Evolutionary conservation across 768 basidiomycete genomes (phyloP).

Genomic region (Scleroderma bovista): DNA sequence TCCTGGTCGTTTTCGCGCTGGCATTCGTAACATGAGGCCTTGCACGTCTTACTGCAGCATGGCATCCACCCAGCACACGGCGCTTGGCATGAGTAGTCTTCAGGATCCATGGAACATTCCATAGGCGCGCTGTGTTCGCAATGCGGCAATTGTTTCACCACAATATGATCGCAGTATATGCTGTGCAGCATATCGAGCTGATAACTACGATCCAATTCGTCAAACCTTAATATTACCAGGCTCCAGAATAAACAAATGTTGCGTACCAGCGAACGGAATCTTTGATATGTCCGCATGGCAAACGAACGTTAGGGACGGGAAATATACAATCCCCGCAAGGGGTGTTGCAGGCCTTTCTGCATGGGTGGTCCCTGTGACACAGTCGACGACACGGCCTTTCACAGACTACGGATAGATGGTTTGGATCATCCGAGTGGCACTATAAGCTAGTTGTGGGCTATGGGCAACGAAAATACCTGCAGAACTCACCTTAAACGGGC

Average conservation of each 20-base stretch:
- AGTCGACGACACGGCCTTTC: slow-evolving; percentile 43
- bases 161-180: slow-evolving; percentile 37
- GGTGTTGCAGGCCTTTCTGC: slow-evolving; percentile 43
- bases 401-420: slow-evolving; percentile 46
- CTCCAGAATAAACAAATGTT: neutral
- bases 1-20: slow-evolving; percentile 23
- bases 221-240: neutral
- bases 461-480: neutral
- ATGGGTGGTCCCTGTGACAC: slow-evolving; percentile 56
- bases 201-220: slow-evolving; percentile 31
- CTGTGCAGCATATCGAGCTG: slow-evolving; percentile 38
- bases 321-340: slow-evolving; percentile 52
- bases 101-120: slow-evolving; percentile 43
- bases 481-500: slow-evolving; percentile 49
- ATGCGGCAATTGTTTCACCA: slow-evolving; percentile 39
- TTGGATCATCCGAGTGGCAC: slow-evolving; percentile 59
- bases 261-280: slow-evolving; percentile 46
- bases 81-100: slow-evolving; percentile 32
- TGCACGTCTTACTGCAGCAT: slow-evolving; percentile 53
- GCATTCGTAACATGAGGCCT: slow-evolving; percentile 44
- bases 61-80: slow-evolving; percentile 40
- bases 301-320: slow-evolving; percentile 36
- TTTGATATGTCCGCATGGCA: slow-evolving; percentile 56
- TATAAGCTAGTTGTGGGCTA: slow-evolving; percentile 15
- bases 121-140: slow-evolving; percentile 52